phyloP scores from a whole-genome alignment of 2,329 filamentous ascomycete genomes.

The Neurospora sp. region DNA sequence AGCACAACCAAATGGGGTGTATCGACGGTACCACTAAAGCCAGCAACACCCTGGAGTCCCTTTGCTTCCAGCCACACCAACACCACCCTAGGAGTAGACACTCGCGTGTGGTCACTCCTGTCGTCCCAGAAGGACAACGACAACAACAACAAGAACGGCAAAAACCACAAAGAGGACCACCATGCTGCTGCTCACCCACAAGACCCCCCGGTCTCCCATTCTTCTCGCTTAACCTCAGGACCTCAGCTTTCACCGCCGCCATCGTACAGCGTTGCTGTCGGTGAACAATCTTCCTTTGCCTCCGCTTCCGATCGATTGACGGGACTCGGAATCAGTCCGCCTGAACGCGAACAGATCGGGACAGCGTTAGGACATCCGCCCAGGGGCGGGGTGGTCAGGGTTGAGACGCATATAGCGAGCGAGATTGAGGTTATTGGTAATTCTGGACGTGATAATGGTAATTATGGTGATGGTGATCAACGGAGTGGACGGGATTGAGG shows the following conservation, averaged over 20 bases:
- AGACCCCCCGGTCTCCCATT: not conserved
- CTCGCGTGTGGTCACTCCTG: slow-evolving; percentile 4
- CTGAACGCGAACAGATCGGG: not conserved
- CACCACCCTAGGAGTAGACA: slow-evolving; percentile 2
- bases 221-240: not conserved
- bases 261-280: not conserved
- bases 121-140: not conserved
- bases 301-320: not conserved
- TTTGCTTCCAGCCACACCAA: not conserved
- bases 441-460: not conserved
- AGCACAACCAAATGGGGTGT: not conserved
- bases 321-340: not conserved
- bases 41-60: not conserved
- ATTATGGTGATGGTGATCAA: not conserved
- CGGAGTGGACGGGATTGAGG: not conserved
- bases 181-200: not conserved
- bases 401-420: slow-evolving; percentile 11
- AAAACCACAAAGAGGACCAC: not conserved
- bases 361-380: not conserved
- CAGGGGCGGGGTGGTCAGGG: slow-evolving; percentile 5
- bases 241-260: not conserved
- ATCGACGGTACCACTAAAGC: too few species aligned
- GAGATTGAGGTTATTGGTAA: not conserved
- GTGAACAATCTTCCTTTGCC: not conserved
- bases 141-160: not conserved